These are phyloP conservation scores for Lentinula guzmanii DNA, from an alignment of 768 basidiomycete species.

Conservation along the genomic window DNA sequence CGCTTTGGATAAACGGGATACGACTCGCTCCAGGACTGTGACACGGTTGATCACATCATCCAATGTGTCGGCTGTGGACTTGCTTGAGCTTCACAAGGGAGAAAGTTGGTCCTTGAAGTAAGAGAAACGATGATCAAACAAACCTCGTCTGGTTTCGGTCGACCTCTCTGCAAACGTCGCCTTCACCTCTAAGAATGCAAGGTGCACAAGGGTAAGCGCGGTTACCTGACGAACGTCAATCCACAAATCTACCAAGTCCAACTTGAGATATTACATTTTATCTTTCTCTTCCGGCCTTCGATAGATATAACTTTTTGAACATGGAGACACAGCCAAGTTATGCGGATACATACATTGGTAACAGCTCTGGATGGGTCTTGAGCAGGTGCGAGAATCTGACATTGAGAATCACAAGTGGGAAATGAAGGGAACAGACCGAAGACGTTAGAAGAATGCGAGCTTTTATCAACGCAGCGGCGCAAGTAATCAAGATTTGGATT, in stretches of 20 bases:
- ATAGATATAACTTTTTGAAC: not conserved
- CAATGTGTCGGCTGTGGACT: constrained; percentile 13
- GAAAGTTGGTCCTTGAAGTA: not conserved
- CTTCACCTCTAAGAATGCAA: constrained; percentile 20
- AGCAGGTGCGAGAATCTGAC: constrained; percentile 10
- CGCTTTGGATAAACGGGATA: constrained; percentile 14
- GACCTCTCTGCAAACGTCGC: constrained; percentile 19
- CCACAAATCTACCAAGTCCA: not conserved
- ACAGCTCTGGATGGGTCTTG: constrained; percentile 22
- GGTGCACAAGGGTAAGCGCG: constrained; percentile 21
- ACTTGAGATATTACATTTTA: constrained; percentile 16
- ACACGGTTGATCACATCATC: constrained; percentile 20
- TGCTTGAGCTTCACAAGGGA: not conserved
- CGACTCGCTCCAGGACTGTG: constrained; percentile 16
- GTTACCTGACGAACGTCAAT: constrained; percentile 13
- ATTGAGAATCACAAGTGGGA: not conserved
- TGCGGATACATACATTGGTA: constrained; percentile 16
- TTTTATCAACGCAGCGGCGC: not conserved
- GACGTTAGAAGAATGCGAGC: not conserved
- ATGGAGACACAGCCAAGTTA: not conserved
- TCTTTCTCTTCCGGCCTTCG: constrained; percentile 22
- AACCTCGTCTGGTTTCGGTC: constrained; percentile 12
- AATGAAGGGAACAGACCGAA: not conserved
- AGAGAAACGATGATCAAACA: not conserved
- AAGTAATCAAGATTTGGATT: not conserved